These are phyloP conservation scores for Corymbia maculata DNA, from an alignment of 345 rosid genomes.

Conservation along the genomic window DNA sequence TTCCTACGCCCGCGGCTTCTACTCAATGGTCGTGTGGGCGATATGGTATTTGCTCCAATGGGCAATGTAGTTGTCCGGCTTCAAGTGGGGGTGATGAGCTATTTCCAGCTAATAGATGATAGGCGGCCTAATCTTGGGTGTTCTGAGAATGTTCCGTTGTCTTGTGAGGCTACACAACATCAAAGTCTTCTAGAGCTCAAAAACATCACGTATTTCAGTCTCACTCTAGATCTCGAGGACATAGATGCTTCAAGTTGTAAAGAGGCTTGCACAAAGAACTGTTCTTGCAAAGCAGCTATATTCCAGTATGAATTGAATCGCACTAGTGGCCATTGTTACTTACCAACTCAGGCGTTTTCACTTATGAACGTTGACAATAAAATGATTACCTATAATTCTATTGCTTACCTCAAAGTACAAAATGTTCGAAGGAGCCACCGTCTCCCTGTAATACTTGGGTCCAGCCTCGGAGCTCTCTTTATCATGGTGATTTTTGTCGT, in stretches of 20 bases:
- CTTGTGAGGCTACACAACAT: conserved; percentile 2
- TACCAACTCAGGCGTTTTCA: neutral
- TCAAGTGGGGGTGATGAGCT: neutral
- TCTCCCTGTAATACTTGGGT: neutral
- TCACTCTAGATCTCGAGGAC: neutral
- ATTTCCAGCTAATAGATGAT: conserved; percentile 1
- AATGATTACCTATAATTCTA: neutral
- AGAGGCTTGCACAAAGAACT: neutral
- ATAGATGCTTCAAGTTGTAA: neutral
- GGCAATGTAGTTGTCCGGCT: conserved; percentile 10
- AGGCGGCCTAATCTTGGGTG: conserved; percentile 9
- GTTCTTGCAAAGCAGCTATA: conserved; percentile 13
- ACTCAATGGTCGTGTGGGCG: too few relatives aligned
- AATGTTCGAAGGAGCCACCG: neutral
- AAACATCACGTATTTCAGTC: neutral
- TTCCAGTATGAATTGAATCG: neutral
- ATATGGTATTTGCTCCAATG: conserved; percentile 10
- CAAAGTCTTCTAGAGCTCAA: conserved; percentile 6
- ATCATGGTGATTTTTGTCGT: neutral
- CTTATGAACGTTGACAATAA: neutral
- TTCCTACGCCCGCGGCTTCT: neutral
- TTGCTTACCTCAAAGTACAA: neutral
- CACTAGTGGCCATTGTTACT: neutral
- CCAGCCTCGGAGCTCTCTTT: neutral
- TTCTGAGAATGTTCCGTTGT: neutral